Percentiles rank a stretch among this genome's conserved stretches.
Conservation (phyloP, 2,329 filamentous ascomycete genomes). For the Phialemoniopsis sp. region DNA sequence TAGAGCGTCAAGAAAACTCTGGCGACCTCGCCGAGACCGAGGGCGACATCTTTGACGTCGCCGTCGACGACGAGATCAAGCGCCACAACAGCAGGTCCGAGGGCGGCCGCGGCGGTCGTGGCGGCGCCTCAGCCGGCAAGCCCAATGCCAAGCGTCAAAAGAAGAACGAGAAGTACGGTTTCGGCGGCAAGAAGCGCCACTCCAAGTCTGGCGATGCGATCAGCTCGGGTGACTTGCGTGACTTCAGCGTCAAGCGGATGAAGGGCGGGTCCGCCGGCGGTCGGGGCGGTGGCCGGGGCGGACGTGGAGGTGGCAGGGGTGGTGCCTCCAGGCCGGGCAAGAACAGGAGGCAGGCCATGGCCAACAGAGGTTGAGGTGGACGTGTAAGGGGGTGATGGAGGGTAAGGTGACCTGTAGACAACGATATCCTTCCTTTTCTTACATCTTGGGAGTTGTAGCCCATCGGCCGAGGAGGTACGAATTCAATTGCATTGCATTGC, state of each 20-base stretch:
- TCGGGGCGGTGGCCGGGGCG: conserved; percentile 24
- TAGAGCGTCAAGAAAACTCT: conserved; percentile 77
- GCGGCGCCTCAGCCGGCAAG: conserved; percentile 22
- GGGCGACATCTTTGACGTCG: conserved; percentile 86
- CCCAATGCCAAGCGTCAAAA: conserved; percentile 76
- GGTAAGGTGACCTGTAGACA: not conserved
- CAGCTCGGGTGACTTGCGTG: conserved; percentile 75
- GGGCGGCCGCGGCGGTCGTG: conserved; percentile 25
- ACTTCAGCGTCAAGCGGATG: conserved; percentile 83
- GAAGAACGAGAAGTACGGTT: conserved; percentile 93
- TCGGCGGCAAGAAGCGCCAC: conserved; percentile 92
- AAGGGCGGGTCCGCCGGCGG: conserved; percentile 47
- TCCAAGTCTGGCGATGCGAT: conserved; percentile 85
- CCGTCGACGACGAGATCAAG: conserved; percentile 66
- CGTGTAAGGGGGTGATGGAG: not conserved
- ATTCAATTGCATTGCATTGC: no score
- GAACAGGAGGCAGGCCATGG: conserved; percentile 42
- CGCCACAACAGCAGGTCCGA: conserved; percentile 19
- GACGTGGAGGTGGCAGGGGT: conserved; percentile 24
- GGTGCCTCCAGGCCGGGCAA: conserved; percentile 41
- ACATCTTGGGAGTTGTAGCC: no score
- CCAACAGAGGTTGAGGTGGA: conserved; percentile 26
- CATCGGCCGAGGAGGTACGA: no score
- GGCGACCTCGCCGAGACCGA: conserved; percentile 66
- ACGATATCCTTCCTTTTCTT: no score